Percentiles rank a stretch among this genome's conserved stretches.
Conservation (phyloP, 495 filamentous ascomycete species). For the Penicillium egyptiacum region DNA sequence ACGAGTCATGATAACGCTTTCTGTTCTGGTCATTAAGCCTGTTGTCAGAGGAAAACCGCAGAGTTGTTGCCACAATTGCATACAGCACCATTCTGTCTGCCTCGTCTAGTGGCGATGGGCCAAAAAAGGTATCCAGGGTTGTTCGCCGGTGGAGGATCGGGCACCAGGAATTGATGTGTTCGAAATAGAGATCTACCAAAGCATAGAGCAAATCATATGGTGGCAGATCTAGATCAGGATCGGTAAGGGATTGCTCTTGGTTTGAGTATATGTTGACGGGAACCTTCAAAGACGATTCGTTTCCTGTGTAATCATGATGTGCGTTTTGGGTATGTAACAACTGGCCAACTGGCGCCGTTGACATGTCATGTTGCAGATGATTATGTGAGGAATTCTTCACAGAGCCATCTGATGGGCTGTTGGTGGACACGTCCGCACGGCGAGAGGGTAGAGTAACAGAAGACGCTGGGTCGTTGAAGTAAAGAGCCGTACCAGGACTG, state of each 20-base stretch:
- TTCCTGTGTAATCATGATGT: constrained; percentile 41
- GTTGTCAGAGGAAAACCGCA: constrained; percentile 75
- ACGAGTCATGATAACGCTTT: constrained; percentile 70
- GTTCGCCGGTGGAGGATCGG: constrained; percentile 81
- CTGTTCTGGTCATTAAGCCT: constrained; percentile 69
- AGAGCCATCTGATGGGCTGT: constrained; percentile 41
- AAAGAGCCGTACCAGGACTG: constrained; percentile 38
- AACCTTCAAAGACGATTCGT: constrained; percentile 47
- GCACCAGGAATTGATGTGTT: constrained; percentile 88
- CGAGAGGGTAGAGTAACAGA: constrained; percentile 27
- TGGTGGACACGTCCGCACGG: constrained; percentile 35
- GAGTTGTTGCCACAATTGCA: constrained; percentile 80
- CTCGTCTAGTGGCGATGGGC: constrained; percentile 69
- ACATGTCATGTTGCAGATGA: constrained; percentile 25
- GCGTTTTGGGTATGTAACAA: constrained; percentile 27
- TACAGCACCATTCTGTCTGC: constrained; percentile 80
- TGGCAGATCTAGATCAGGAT: constrained; percentile 73
- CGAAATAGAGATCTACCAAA: constrained; percentile 83
- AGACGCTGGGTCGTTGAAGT: constrained; percentile 40
- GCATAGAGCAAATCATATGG: constrained; percentile 82
- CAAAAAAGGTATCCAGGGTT: constrained; percentile 80
- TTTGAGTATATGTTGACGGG: constrained; percentile 45
- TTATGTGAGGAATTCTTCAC: constrained; percentile 30
- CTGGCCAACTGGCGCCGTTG: constrained; percentile 19
- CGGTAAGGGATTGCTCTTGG: constrained; percentile 45